Percentiles rank a stretch among this genome's conserved stretches.
These are phyloP conservation scores for Hypoxylon sp. DNA, from an alignment of 2,329 filamentous ascomycete genomes.

Conservation along the genomic window DNA sequence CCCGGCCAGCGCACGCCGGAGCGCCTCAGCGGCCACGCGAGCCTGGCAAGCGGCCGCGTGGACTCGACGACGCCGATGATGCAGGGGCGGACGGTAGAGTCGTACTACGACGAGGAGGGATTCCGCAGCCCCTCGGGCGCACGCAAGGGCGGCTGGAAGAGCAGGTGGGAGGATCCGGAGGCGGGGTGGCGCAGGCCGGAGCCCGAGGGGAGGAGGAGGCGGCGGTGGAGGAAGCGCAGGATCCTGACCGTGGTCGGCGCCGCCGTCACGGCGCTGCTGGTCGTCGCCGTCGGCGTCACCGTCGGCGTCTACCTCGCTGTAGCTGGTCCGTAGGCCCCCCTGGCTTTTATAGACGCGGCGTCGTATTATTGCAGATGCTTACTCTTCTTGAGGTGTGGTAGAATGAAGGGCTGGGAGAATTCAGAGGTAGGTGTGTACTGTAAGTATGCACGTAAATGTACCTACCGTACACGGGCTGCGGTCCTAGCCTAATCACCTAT, in stretches of 20 bases:
- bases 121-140: constrained; percentile 1
- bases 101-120: constrained; percentile 7
- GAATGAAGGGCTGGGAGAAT: constrained; percentile 15
- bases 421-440: constrained; percentile 26
- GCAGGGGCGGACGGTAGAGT: no score
- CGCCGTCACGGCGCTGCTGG: constrained; percentile 19
- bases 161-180: background rate
- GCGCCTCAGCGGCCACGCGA: constrained; percentile 13
- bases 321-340: constrained; percentile 5
- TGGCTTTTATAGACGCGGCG: no score
- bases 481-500: no score
- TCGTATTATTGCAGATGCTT: no score
- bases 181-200: constrained; percentile 21
- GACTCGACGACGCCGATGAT: constrained; percentile 26
- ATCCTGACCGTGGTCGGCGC: constrained; percentile 23
- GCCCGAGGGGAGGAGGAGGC: constrained; percentile 18
- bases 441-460: constrained; percentile 11
- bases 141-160: background rate
- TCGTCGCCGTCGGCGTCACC: constrained; percentile 33
- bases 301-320: constrained; percentile 32
- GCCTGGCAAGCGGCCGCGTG: constrained; percentile 19
- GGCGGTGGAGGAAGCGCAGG: no score
- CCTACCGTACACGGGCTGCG: no score
- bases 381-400: no score
- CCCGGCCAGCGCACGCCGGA: constrained; percentile 17